Evolutionary conservation across 192 early-diverging fungal genomes (phyloP).

Genomic region (Mortierella alpina): DNA sequence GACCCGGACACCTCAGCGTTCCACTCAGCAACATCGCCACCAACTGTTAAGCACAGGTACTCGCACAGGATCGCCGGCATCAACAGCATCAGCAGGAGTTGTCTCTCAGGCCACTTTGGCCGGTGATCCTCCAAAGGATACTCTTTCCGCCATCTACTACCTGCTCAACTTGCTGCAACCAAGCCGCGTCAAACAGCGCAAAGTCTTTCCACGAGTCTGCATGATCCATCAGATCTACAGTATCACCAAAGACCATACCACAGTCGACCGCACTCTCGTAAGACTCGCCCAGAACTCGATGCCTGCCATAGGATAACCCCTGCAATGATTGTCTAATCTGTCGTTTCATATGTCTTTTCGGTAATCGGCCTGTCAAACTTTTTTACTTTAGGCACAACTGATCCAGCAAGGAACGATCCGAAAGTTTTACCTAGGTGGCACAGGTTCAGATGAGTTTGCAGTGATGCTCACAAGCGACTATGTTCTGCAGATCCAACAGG

Average conservation of each 20-base stretch:
- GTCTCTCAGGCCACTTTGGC: too few species aligned
- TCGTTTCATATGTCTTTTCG: not conserved
- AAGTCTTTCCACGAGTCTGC: conserved; percentile 46
- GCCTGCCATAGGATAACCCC: not conserved
- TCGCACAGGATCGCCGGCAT: not conserved
- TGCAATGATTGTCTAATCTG: not conserved
- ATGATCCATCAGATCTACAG: conserved; percentile 62
- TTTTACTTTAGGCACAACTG: conserved; percentile 40
- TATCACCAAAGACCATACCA: conserved; percentile 51
- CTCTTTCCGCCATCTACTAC: conserved; percentile 20
- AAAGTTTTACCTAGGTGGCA: conserved; percentile 56
- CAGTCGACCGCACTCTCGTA: conserved; percentile 60
- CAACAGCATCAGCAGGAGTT: not conserved
- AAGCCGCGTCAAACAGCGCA: conserved; percentile 21
- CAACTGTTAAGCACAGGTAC: conserved; percentile 12
- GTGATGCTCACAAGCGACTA: conserved; percentile 58
- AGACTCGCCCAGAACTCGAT: not conserved
- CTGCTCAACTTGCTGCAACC: conserved; percentile 24
- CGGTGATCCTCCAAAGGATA: conserved; percentile 18
- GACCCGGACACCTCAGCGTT: not conserved
- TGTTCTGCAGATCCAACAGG: conserved; percentile 37
- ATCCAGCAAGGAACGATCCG: conserved; percentile 46
- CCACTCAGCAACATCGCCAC: conserved; percentile 27
- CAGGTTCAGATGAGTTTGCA: conserved; percentile 57
- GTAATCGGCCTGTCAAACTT: too few species aligned